A percentile compares a stretch with the other conserved stretches of the same genome.
Conservation (phyloP, 805 yeast species). For the Cyberlindnera maclurae region DNA sequence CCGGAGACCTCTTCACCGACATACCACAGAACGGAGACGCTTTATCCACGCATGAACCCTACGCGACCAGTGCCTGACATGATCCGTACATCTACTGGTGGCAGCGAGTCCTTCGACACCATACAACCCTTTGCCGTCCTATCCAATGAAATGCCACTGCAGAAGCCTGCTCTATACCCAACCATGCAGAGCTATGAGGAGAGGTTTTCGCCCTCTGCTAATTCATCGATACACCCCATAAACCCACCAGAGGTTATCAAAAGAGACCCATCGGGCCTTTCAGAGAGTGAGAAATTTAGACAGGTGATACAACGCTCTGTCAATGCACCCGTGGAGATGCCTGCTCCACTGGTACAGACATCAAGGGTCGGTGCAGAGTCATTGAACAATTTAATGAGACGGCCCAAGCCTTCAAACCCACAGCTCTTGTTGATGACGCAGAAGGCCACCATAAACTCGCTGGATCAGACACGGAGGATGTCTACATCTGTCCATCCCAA, state of each 20-base stretch:
- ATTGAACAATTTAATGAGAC: background rate
- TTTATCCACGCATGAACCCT: constrained; percentile 3
- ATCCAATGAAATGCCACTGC: background rate
- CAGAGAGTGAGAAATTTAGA: background rate
- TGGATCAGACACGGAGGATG: constrained; percentile 3
- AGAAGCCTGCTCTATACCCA: constrained; percentile 5
- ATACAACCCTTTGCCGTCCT: background rate
- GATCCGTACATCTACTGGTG: too few relatives aligned
- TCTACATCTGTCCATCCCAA: constrained; percentile 11
- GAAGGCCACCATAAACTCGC: constrained; percentile 1
- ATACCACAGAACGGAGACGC: constrained; percentile 22
- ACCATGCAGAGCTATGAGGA: constrained; percentile 4
- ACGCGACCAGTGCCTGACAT: background rate
- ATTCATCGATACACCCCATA: too few relatives aligned
- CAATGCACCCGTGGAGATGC: background rate
- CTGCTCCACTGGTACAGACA: background rate
- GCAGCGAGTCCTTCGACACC: too few relatives aligned
- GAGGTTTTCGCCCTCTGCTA: constrained; percentile 1
- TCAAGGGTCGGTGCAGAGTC: background rate
- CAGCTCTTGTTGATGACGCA: constrained; percentile 13
- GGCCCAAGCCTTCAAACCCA: constrained; percentile 5
- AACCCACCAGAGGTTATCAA: too few relatives aligned
- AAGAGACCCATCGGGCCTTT: too few relatives aligned
- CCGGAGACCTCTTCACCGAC: constrained; percentile 24
- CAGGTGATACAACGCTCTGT: too few relatives aligned